Evolutionary conservation across 2,329 filamentous ascomycete genomes (phyloP).

Genomic region (Penicillium sp.): DNA sequence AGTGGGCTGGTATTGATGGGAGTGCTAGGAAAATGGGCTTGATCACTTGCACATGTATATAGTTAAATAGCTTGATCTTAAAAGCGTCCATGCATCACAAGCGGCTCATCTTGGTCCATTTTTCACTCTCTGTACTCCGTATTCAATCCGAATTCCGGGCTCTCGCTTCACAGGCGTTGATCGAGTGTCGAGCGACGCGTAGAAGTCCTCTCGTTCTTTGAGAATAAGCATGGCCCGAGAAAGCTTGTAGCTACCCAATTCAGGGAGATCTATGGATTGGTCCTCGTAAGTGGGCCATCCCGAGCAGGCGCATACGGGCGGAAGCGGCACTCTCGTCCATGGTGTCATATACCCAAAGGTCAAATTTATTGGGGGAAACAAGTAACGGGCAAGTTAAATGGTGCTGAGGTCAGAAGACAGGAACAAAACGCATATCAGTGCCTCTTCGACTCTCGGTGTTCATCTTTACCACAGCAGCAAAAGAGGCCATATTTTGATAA

Average conservation of each 20-base stretch:
- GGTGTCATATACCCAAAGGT: neutral
- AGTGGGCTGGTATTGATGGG: constrained; percentile 68
- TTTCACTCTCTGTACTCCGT: neutral
- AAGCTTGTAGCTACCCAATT: too few species aligned
- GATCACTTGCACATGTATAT: neutral
- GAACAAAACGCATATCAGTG: neutral
- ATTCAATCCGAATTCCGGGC: neutral
- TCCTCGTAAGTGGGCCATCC: too few species aligned
- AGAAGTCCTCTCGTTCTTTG: neutral
- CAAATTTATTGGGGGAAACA: neutral
- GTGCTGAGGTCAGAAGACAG: neutral
- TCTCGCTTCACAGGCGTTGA: neutral
- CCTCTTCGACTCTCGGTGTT: neutral
- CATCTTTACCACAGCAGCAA: neutral
- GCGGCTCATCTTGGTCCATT: neutral
- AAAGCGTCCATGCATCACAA: neutral
- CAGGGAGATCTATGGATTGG: too few species aligned
- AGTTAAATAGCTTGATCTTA: too few species aligned
- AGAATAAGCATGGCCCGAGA: too few species aligned
- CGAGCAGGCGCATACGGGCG: neutral
- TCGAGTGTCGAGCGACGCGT: neutral
- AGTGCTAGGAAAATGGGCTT: constrained; percentile 73
- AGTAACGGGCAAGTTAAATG: neutral
- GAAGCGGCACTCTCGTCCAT: neutral
- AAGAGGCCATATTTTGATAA: neutral